Conservation (phyloP, 164 flowering plant species). For the Buxus sempervirens region DNA sequence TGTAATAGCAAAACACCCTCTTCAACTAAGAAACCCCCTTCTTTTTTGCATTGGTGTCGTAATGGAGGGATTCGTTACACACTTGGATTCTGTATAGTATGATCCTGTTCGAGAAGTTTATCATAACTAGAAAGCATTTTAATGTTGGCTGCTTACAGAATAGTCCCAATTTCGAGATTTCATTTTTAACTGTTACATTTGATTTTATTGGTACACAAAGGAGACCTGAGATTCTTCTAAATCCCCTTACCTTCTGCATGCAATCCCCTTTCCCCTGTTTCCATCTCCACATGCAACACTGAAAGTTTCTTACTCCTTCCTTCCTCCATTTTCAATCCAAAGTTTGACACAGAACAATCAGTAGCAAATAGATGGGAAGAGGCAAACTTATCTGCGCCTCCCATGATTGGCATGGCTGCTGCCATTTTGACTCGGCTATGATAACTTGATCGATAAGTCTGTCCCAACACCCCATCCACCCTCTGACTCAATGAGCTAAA, state of each 20-base stretch:
- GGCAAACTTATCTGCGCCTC: slow-evolving; percentile 16
- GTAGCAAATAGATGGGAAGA: slow-evolving; percentile 17
- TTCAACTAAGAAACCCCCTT: no score
- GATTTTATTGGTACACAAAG: not conserved
- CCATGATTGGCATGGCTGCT: slow-evolving; percentile 22
- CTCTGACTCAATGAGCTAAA: slow-evolving; percentile 8
- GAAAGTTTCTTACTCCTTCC: not conserved
- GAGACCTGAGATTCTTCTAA: not conserved
- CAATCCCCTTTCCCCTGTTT: slow-evolving; percentile 4
- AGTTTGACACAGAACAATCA: slow-evolving; percentile 21
- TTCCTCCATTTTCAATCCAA: slow-evolving; percentile 1
- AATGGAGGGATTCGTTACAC: no score
- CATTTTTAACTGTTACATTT: not conserved
- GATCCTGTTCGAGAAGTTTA: no score
- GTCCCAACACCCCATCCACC: slow-evolving; percentile 24
- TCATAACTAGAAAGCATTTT: no score
- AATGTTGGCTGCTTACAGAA: no score
- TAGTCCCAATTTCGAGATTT: not conserved
- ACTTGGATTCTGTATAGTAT: no score
- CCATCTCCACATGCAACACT: not conserved
- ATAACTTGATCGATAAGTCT: slow-evolving; percentile 17
- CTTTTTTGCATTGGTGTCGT: no score
- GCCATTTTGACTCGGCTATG: slow-evolving; percentile 15
- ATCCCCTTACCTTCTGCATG: slow-evolving; percentile 8
- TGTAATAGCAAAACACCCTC: no score